phyloP scores from a whole-genome alignment of 2,329 filamentous ascomycete genomes.

The Fusarium xylarioides region DNA sequence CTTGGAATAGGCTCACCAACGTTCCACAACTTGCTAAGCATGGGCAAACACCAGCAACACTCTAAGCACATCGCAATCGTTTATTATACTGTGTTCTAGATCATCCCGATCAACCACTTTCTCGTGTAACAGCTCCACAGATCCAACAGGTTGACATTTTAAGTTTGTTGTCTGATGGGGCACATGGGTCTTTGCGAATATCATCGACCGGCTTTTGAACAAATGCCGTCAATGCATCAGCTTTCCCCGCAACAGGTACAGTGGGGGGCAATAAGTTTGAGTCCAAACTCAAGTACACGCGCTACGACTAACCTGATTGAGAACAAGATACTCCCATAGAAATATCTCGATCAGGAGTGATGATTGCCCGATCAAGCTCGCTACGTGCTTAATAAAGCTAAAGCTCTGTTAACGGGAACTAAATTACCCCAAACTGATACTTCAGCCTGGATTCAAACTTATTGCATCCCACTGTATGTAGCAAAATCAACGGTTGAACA shows the following conservation, averaged over 20 bases:
- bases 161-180: background rate
- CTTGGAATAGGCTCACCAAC: background rate
- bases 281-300: no score
- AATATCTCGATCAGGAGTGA: no score
- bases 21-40: background rate
- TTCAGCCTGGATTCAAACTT: no score
- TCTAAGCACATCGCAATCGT: background rate
- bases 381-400: no score
- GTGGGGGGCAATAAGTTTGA: no score
- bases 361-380: no score
- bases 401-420: no score
- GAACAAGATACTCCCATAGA: no score
- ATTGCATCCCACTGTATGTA: no score
- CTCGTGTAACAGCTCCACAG: background rate
- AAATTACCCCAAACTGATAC: no score
- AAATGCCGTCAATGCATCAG: background rate
- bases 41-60: background rate
- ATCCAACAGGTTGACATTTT: background rate
- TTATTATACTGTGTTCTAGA: background rate
- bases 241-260: constrained; percentile 21
- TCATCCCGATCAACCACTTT: background rate
- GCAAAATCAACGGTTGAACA: constrained; percentile 2
- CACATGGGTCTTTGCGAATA: constrained; percentile 1
- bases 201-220: background rate
- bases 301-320: no score